Evolutionary conservation across 148 eudicot species (phyloP).

Genomic region (Cornus controversa): DNA sequence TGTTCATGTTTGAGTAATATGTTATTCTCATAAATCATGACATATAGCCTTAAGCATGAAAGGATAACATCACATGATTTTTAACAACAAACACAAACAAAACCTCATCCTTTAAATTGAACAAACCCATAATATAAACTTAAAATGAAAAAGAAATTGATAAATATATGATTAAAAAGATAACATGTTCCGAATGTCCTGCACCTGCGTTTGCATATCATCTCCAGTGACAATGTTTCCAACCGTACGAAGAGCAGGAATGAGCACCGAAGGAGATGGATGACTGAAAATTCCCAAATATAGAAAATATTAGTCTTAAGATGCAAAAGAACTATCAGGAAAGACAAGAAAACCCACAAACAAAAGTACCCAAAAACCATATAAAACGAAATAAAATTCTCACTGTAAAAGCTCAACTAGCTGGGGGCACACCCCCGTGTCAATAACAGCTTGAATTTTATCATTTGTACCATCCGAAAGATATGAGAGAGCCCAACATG

Average conservation of each 20-base stretch:
- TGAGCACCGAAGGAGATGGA: conserved; percentile 43
- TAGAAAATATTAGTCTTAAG: not conserved
- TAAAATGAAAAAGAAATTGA: too few relatives aligned
- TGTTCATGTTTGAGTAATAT: too few relatives aligned
- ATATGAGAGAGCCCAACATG: conserved; percentile 73
- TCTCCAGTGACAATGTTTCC: conserved; percentile 53
- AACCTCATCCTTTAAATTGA: too few relatives aligned
- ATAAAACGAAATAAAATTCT: conserved; percentile 22
- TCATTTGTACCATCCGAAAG: conserved; percentile 78
- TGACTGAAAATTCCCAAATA: conserved; percentile 24
- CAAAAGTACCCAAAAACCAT: not conserved
- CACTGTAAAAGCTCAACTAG: conserved; percentile 57
- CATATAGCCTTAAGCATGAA: too few relatives aligned
- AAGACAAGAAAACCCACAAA: not conserved
- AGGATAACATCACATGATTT: too few relatives aligned
- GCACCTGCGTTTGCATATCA: conserved; percentile 52
- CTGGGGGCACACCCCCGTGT: conserved; percentile 55
- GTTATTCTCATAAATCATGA: too few relatives aligned
- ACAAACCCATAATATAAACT: too few relatives aligned
- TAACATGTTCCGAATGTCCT: not conserved
- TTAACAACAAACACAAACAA: too few relatives aligned
- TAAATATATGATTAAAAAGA: too few relatives aligned
- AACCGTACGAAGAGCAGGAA: conserved; percentile 56
- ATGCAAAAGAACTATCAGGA: not conserved
- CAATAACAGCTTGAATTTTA: conserved; percentile 66